phyloP scores from a whole-genome alignment of 1,284 basidiomycete genomes.

The Caloboletus firmus region DNA sequence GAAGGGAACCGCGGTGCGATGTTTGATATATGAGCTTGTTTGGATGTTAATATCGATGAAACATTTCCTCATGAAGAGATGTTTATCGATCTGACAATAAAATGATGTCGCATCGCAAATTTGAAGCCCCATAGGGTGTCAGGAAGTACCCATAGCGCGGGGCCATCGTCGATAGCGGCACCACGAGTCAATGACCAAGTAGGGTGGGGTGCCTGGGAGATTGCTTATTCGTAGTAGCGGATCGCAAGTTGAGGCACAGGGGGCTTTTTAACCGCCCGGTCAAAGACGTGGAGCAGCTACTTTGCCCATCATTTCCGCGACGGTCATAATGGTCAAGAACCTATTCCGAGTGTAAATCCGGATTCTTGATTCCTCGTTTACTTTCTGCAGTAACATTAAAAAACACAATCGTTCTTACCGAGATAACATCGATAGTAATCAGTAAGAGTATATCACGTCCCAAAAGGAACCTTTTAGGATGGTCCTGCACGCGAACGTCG shows the following conservation, averaged over 20 bases:
- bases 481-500: not conserved
- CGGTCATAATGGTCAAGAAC: not conserved
- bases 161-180: too few species aligned
- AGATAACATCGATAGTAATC: not conserved
- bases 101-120: not conserved
- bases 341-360: not conserved
- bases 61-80: not conserved
- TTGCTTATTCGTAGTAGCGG: not conserved
- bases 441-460: not conserved
- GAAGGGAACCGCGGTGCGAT: not conserved
- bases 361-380: not conserved
- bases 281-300: not conserved
- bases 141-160: too few species aligned
- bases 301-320: not conserved
- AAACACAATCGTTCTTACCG: not conserved
- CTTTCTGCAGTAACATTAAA: not conserved
- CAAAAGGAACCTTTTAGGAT: not conserved
- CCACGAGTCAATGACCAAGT: not conserved
- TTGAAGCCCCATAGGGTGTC: not conserved
- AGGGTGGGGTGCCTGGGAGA: not conserved
- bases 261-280: not conserved
- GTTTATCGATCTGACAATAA: not conserved
- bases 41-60: not conserved
- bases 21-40: not conserved
- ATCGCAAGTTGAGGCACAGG: not conserved